These are phyloP conservation scores for Cutaneotrichosporon dermatis DNA, from an alignment of 1,284 basidiomycete species.

Conservation along the genomic window DNA sequence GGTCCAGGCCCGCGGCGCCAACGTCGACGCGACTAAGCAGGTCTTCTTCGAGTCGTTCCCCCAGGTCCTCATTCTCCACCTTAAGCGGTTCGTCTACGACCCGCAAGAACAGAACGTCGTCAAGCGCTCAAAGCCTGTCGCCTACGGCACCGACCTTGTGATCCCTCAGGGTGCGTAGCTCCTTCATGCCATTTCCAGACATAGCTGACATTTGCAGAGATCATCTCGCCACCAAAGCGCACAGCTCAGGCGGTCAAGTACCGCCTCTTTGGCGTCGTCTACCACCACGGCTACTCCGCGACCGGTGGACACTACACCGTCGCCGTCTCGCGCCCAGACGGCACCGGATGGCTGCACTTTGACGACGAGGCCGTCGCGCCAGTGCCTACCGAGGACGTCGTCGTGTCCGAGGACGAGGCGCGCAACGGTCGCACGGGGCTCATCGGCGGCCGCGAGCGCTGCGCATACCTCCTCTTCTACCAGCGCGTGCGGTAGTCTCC, in stretches of 20 bases:
- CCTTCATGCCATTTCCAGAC: neutral
- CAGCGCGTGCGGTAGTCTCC: constrained; percentile 37
- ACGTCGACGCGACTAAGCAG: constrained; percentile 79
- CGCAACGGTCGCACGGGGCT: constrained; percentile 56
- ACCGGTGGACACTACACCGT: constrained; percentile 95
- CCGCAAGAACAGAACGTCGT: constrained; percentile 56
- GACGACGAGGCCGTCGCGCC: constrained; percentile 87
- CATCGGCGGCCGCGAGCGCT: constrained; percentile 48
- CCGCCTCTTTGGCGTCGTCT: constrained; percentile 83
- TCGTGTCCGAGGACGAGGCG: constrained; percentile 53
- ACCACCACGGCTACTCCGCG: constrained; percentile 88
- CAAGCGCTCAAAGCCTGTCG: constrained; percentile 78
- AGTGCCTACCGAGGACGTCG: constrained; percentile 71
- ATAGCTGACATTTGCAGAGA: constrained; percentile 51
- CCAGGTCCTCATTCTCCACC: constrained; percentile 78
- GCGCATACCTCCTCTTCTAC: constrained; percentile 87
- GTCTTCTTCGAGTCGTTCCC: constrained; percentile 82
- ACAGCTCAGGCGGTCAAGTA: constrained; percentile 59
- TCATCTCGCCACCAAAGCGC: constrained; percentile 61
- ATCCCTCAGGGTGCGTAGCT: constrained; percentile 60
- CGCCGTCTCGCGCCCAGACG: constrained; percentile 71
- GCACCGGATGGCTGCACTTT: constrained; percentile 77
- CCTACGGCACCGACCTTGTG: constrained; percentile 72
- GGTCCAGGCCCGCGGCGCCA: constrained; percentile 57
- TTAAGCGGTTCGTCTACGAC: constrained; percentile 92